Evolutionary conservation across 2,329 filamentous ascomycete genomes (phyloP).

Genomic region (Ophiocordyceps unilateralis): DNA sequence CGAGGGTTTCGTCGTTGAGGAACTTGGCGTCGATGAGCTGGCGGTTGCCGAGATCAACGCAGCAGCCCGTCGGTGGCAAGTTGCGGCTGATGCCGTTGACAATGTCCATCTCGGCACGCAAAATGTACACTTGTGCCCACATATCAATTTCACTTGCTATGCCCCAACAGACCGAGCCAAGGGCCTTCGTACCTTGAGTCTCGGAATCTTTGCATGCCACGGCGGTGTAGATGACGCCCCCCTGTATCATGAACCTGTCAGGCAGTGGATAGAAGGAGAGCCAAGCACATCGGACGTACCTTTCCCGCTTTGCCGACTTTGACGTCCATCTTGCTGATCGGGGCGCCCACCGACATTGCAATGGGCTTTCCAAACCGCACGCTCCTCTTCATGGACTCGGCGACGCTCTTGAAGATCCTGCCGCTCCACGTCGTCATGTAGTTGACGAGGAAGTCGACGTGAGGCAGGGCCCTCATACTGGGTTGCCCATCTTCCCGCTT

Average conservation of each 20-base stretch:
- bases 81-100: slow-evolving; percentile 41
- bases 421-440: slow-evolving; percentile 40
- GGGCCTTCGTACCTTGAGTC: slow-evolving; percentile 16
- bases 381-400: slow-evolving; percentile 50
- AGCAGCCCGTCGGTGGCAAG: slow-evolving; percentile 18
- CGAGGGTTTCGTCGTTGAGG: slow-evolving; percentile 40
- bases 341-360: slow-evolving; percentile 24
- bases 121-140: slow-evolving; percentile 32
- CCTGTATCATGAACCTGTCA: not conserved
- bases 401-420: slow-evolving; percentile 48
- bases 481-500: slow-evolving; percentile 26
- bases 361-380: slow-evolving; percentile 46
- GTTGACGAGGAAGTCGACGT: slow-evolving; percentile 45
- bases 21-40: slow-evolving; percentile 50
- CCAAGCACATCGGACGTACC: slow-evolving; percentile 12
- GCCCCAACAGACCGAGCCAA: not conserved
- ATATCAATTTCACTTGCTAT: not conserved
- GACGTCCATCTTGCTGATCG: slow-evolving; percentile 36
- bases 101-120: slow-evolving; percentile 33
- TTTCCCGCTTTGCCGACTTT: slow-evolving; percentile 27
- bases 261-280: not conserved
- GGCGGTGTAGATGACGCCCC: slow-evolving; percentile 19
- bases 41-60: slow-evolving; percentile 22
- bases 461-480: slow-evolving; percentile 34
- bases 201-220: slow-evolving; percentile 20